Conservation (phyloP, 2,329 filamentous ascomycete species). For the Fusarium tanahbumbuense region DNA sequence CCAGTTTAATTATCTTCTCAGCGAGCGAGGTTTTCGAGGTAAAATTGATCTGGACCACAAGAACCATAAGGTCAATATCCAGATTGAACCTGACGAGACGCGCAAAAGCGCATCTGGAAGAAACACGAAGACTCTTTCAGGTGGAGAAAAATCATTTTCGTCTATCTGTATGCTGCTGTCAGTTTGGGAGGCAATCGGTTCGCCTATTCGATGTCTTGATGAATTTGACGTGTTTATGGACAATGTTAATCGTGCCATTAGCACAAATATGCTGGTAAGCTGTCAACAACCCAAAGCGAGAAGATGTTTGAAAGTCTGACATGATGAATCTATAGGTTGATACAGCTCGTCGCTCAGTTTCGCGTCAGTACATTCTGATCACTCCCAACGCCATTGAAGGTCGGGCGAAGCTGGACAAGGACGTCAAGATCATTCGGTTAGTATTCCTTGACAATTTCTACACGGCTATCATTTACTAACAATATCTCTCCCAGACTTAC, state of each 20-base stretch:
- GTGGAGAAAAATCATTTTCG: slow-evolving; percentile 97
- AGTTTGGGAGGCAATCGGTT: slow-evolving; percentile 98
- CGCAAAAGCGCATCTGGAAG: slow-evolving; percentile 76
- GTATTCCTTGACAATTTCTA: slow-evolving; percentile 29
- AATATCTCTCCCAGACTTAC: slow-evolving; percentile 57
- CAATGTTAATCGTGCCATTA: slow-evolving; percentile 91
- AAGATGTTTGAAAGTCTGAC: slow-evolving; percentile 3
- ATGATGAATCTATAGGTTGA: slow-evolving; percentile 67
- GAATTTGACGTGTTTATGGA: slow-evolving; percentile 99
- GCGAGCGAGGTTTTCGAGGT: slow-evolving; percentile 89
- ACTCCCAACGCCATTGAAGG: slow-evolving; percentile 87
- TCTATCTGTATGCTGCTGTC: slow-evolving; percentile 93
- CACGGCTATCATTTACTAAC: slow-evolving; percentile 41
- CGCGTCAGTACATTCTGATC: slow-evolving; percentile 94
- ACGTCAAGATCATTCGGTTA: slow-evolving; percentile 83
- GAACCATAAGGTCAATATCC: slow-evolving; percentile 78
- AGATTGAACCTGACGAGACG: slow-evolving; percentile 78
- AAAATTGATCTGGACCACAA: slow-evolving; percentile 82
- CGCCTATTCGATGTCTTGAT: slow-evolving; percentile 91
- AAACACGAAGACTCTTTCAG: slow-evolving; percentile 91
- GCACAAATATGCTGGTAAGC: slow-evolving; percentile 91
- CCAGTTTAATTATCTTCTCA: slow-evolving; percentile 88
- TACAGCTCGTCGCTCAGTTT: slow-evolving; percentile 86
- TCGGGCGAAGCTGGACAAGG: slow-evolving; percentile 67
- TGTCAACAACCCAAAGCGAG: neutral